Conservation (phyloP, 129 eudicot species). For the Gnaphalium uliginosum region DNA sequence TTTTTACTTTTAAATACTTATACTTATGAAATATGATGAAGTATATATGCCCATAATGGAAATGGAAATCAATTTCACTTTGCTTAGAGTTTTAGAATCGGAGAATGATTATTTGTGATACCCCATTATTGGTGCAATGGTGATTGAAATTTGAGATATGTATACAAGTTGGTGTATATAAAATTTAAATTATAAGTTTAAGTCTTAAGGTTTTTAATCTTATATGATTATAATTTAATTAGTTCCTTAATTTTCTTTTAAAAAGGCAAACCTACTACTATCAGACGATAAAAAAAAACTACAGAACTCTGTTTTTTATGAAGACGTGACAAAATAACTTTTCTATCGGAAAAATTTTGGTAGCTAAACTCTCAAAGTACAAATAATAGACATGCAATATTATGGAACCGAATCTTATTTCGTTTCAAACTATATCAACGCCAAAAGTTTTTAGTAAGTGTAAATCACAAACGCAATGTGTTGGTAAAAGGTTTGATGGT, state of each 20-base stretch:
- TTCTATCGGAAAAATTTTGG: not conserved
- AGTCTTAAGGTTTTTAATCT: no score
- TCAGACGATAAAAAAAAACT: not conserved
- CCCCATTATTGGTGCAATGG: not conserved
- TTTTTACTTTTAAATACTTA: not conserved
- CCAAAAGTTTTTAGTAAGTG: not conserved
- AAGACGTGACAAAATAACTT: not conserved
- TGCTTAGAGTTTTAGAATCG: constrained; percentile 8
- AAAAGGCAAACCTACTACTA: not conserved
- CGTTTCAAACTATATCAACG: not conserved
- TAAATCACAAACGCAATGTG: constrained; percentile 9
- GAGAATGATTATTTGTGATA: not conserved
- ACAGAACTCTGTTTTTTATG: not conserved
- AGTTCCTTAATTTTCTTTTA: no score
- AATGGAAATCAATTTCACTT: constrained; percentile 1
- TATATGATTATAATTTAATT: no score
- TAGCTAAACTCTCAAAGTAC: not conserved
- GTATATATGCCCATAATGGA: not conserved
- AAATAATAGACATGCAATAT: not conserved
- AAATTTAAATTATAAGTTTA: no score
- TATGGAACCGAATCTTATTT: not conserved
- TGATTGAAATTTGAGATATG: not conserved
- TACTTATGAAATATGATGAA: not conserved
- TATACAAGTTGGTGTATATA: not conserved
- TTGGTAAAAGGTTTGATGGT: constrained; percentile 19